Conservation (phyloP, 306 rosid species). For the Gynostemma pentaphyllum region DNA sequence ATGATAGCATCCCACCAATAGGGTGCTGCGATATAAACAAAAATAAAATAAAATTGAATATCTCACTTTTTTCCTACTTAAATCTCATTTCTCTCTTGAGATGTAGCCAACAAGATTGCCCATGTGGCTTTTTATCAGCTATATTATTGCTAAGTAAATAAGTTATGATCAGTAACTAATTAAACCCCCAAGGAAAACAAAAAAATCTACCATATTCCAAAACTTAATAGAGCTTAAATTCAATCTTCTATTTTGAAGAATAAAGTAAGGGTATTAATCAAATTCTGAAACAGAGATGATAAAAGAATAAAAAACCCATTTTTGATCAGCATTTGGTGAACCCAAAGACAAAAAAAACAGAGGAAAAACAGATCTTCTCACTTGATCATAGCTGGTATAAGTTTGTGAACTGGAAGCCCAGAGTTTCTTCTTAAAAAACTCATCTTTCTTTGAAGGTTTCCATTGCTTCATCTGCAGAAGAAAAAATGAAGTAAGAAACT, state of each 20-base stretch:
- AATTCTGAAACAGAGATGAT: background rate
- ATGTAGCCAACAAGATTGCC: too few relatives aligned
- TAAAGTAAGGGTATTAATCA: background rate
- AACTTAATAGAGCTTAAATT: background rate
- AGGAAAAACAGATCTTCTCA: background rate
- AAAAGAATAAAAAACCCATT: background rate
- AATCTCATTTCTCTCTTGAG: too few relatives aligned
- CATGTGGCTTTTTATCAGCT: too few relatives aligned
- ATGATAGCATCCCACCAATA: too few relatives aligned
- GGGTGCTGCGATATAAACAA: too few relatives aligned
- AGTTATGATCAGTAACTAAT: too few relatives aligned
- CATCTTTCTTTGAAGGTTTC: background rate
- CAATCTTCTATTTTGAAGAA: too few relatives aligned
- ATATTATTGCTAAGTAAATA: too few relatives aligned
- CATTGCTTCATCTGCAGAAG: background rate
- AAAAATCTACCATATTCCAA: too few relatives aligned
- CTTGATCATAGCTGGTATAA: background rate
- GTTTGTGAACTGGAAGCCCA: background rate
- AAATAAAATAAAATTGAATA: too few relatives aligned
- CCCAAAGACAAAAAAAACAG: slow-evolving; percentile 4
- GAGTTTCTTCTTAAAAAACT: background rate
- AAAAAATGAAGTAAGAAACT: background rate
- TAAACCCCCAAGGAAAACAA: too few relatives aligned
- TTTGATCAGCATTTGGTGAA: background rate
- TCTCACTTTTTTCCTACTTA: too few relatives aligned